Percentiles rank a stretch among this genome's conserved stretches.
phyloP scores from a whole-genome alignment of 768 basidiomycete species.

The Crepidotus variabilis region DNA sequence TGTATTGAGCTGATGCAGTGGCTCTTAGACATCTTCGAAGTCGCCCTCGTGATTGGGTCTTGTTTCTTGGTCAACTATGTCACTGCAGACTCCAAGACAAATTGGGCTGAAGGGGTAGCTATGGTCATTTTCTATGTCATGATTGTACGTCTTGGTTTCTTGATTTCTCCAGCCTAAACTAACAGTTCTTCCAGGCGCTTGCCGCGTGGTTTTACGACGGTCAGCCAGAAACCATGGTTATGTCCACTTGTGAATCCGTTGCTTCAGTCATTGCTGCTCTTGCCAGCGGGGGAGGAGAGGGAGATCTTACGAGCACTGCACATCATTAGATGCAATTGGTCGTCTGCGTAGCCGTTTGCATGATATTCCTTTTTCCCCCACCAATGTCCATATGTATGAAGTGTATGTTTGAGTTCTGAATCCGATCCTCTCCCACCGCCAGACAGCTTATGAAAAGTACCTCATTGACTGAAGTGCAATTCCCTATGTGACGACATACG shows the following conservation, averaged over 20 bases:
- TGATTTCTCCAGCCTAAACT: too few species aligned
- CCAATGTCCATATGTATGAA: too few species aligned
- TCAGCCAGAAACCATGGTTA: conserved; percentile 41
- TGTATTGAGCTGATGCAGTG: conserved; percentile 1
- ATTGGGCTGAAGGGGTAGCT: conserved; percentile 70
- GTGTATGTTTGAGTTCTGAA: too few species aligned
- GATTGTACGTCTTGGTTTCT: conserved; percentile 37
- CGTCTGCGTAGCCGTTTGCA: too few species aligned
- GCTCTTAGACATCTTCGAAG: conserved; percentile 61
- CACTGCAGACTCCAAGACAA: conserved; percentile 74
- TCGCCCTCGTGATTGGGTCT: conserved; percentile 58
- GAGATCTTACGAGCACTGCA: too few species aligned
- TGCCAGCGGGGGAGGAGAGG: too few species aligned
- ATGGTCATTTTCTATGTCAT: conserved; percentile 67
- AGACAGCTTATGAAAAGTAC: too few species aligned
- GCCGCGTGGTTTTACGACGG: conserved; percentile 67
- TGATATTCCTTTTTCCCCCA: too few species aligned
- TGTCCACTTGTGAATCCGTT: conserved; percentile 40
- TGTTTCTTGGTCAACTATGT: conserved; percentile 80
- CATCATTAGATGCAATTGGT: too few species aligned
- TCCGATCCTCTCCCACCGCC: too few species aligned
- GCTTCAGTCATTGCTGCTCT: conserved; percentile 24
- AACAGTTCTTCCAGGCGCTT: conserved; percentile 35
- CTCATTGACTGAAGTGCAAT: too few species aligned
- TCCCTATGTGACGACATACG: too few species aligned